Evolutionary conservation across 73 alveolate genomes (phyloP).

Genomic region (Paramecium octaurelia): DNA sequence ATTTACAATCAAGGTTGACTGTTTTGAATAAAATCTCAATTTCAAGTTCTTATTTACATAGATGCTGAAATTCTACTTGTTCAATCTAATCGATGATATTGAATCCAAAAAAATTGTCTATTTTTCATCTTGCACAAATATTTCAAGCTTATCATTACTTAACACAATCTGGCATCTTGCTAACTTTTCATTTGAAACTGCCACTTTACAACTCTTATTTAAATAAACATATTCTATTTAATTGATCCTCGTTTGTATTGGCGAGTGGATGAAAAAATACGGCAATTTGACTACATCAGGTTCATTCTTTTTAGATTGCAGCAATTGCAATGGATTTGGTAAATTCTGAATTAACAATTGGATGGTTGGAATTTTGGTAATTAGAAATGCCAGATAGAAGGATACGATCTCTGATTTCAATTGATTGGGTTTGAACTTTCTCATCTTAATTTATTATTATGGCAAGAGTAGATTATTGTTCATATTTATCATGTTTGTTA

Average conservation of each 20-base stretch:
- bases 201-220: background rate
- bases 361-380: background rate
- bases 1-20: background rate
- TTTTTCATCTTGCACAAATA: background rate
- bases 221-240: background rate
- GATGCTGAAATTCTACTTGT: background rate
- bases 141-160: background rate
- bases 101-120: background rate
- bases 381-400: background rate
- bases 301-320: background rate
- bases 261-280: background rate
- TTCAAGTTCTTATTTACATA: background rate
- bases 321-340: background rate
- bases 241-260: background rate
- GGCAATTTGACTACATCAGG: background rate
- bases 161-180: background rate
- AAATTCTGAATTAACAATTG: background rate
- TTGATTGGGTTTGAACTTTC: background rate
- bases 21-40: background rate
- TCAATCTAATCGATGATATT: background rate
- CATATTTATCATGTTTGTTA: background rate
- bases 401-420: conserved; percentile 9
- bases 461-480: background rate
- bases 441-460: background rate
- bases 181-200: background rate